Base-by-base conservation (phyloP, 768 basidiomycete genomes). In the Trametes elegans region DNA sequence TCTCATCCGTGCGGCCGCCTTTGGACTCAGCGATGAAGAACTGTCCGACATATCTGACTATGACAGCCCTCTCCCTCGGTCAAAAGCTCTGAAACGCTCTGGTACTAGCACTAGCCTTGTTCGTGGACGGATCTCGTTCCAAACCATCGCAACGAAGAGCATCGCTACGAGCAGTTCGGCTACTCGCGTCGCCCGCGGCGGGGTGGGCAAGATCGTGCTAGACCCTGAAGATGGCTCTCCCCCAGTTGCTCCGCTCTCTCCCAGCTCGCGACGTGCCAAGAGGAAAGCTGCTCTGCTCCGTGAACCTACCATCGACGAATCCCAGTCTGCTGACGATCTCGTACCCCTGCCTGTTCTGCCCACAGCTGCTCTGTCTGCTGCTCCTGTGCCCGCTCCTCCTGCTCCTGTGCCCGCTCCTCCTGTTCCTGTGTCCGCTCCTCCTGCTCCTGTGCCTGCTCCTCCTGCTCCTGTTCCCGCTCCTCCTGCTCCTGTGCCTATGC, bases 201-300 rank as follows among this genome's bases (percentile, higher is more conserved):
- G 28, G 2, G 8, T 54, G 13, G 57, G 57, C 3, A 49, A 28
- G 4, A 31, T 50, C 3, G 45, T 59, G 3, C 43, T 62, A 9
- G 68, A 68, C 42, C 66, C 63, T 36, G 66, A 68, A 24, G 64
- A 69, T 13, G 54, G 61, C 11, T 28, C 46, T 24, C 47, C 53
- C 11, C 24, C 44, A 14, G 35, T 24, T 1, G 29, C 29, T 9
- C 39, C 31, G n/a, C 10, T 9, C 5, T 44, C 36, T 9, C 29
- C 42, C 2, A 3, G 11, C 5, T 9, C 39, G n/a, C 57, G 41
- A 11, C 38, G 28, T 9, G 10, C 34, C 1, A 53, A 23, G 26
- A 49, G 11, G 32, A 54, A 28, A 19, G 31, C 42, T 44, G 51
- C 41, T 7, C 46, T 58, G 3, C 14, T 36, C 6, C 47, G 47